Base-by-base conservation (phyloP, 2,329 filamentous ascomycete species). In the Aspergillus eucalypticola region DNA sequence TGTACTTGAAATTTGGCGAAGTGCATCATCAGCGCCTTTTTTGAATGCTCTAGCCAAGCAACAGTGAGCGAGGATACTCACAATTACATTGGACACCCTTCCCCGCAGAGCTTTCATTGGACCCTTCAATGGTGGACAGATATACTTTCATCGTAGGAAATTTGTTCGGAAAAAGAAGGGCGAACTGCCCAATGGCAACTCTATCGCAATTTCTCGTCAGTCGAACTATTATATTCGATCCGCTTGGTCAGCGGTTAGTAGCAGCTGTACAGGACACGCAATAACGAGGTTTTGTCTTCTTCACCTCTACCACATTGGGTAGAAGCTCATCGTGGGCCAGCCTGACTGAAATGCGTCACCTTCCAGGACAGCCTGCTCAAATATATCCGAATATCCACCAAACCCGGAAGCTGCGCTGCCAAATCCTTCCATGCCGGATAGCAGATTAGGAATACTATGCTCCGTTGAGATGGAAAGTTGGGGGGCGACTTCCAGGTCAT, bases 311-410 rank as follows among this genome's bases (percentile, higher is more conserved):
- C 23, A 49, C 15, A n/a, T 27, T 7, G 23, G 21, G 15, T 27
- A 15, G 23, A 49, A 60, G 27, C 54, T 51, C 42, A 60, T 49
- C 10, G 53, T n/a, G 5, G 50, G 52, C 54, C 54, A 60, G 8
- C 49, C 54, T 2, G 29, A 13, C 41, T 46, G 41, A 6, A 15
- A 19, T 1, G 41, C 8, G 7, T 44, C 42, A 23, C 25, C 23
- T 2, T 44, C 41, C 44, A 49, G 17, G 2, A 23, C 23, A 3
- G 44, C 6, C 10, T 49, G 44, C 15, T 27, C 44, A 15, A 49
- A 49, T 10, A 49, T 27, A 8, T 49, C 44, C 23, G 44, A 23
- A 23, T n/a, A 29, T 5, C 23, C 44, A 8, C 21, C 44, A 3
- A 19, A n/a, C 17, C 39, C 39, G 7, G n/a, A 42, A 19, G 8